These are phyloP conservation scores for Toxicodendron radicans DNA, from an alignment of 345 rosid genomes.

Conservation along the genomic window DNA sequence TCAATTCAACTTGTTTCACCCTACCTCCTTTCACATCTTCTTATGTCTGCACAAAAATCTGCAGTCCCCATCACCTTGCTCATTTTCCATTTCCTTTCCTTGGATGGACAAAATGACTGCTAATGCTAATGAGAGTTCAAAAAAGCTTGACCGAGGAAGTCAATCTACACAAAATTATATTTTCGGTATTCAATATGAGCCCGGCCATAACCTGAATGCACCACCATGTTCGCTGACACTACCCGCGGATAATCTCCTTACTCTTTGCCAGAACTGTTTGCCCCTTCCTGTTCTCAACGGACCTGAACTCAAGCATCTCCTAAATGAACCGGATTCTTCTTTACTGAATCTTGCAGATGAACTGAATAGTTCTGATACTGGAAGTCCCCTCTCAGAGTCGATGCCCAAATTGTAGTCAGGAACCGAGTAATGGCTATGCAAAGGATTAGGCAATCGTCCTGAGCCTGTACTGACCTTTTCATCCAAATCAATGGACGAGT, in stretches of 20 bases:
- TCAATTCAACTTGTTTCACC: no score
- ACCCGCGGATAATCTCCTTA: slow-evolving; percentile 59
- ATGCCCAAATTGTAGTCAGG: slow-evolving; percentile 55
- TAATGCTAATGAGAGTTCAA: neutral
- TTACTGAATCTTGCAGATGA: slow-evolving; percentile 43
- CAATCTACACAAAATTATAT: slow-evolving; percentile 22
- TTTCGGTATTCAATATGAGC: slow-evolving; percentile 46
- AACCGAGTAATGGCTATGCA: slow-evolving; percentile 30
- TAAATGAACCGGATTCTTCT: slow-evolving; percentile 42
- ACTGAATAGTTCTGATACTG: slow-evolving; percentile 47
- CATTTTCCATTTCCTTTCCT: slow-evolving; percentile 1
- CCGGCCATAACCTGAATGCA: slow-evolving; percentile 48
- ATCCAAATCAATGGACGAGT: slow-evolving; percentile 46
- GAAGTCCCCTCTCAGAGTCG: slow-evolving; percentile 64
- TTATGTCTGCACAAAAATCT: neutral
- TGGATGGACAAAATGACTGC: neutral
- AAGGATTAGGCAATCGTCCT: slow-evolving; percentile 38
- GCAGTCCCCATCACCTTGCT: neutral
- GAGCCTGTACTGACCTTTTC: slow-evolving; percentile 45
- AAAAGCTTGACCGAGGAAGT: slow-evolving; percentile 3
- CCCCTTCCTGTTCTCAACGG: slow-evolving; percentile 57
- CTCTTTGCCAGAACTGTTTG: slow-evolving; percentile 57
- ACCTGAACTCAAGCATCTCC: slow-evolving; percentile 75
- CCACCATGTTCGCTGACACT: slow-evolving; percentile 67
- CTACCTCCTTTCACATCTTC: neutral